Evolutionary conservation across 164 flowering plant species (phyloP), one percentile per base, ranked within the genome.

Genomic region (Malania oleifera): DNA sequence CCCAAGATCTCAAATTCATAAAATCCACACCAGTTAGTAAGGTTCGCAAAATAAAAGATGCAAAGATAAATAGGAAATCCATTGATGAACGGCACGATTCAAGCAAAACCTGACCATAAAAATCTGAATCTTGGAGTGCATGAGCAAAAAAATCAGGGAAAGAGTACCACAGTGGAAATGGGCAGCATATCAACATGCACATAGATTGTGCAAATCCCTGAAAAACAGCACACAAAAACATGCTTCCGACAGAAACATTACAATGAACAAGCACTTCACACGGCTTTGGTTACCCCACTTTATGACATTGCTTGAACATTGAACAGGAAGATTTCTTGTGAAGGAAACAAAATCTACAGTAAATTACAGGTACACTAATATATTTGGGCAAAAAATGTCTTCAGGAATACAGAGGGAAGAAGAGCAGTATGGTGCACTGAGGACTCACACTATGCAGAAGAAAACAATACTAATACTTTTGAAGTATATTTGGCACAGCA

Each of bases 181-280:
- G 51, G 52, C 61, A 41, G 46, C 60, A 45, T 59, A 67, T 40
- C 61, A 65, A 55, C 62, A 60, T 28, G 51, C 64, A 67, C 61
- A 57, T 19, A 52, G 25, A 46, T 54, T 59, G 38, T 56, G 43
- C 53, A 59, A n/a, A 54, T 76, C 63, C 75, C 71, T 66, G 75
- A 71, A 57, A 35, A 39, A 65, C 59, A 39, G 57, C 68, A 66
- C 61, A 62, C 25, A 11, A 60, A 65, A 55, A 71, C 54, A 59
- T 47, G 69, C 54, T 57, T 64, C 46, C 70, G 44, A 65, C 59
- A 63, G 71, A 70, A 64, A 60, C 65, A 60, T 60, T 63, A 69
- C 27, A 57, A 68, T 57, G 61, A 62, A 71, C 68, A 71, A 71
- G 68, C 70, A 71, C 65, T 65, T 62, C 76, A 71, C 59, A 66